A percentile compares a stretch with the other conserved stretches of the same genome.
phyloP scores from a whole-genome alignment of 345 rosid genomes.

The Camelina neglecta region DNA sequence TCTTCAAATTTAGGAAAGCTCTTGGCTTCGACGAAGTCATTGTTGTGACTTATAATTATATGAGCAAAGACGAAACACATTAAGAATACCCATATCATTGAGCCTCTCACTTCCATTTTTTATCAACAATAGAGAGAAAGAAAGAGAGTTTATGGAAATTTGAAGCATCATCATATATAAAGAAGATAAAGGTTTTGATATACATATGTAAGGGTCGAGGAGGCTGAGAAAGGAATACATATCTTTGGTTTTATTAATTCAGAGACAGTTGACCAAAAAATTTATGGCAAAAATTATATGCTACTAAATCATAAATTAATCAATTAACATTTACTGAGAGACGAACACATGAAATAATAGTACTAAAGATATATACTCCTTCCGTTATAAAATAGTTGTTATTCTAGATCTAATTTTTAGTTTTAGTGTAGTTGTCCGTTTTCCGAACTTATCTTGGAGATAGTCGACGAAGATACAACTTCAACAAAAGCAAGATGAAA shows the following conservation, averaged over 20 bases:
- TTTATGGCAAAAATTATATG: too few relatives aligned
- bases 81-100: slow-evolving; percentile 15
- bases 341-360: too few relatives aligned
- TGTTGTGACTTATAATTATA: not conserved
- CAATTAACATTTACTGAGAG: too few relatives aligned
- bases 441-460: too few relatives aligned
- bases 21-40: slow-evolving; percentile 22
- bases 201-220: not conserved
- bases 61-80: slow-evolving; percentile 23
- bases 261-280: not conserved
- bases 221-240: not conserved
- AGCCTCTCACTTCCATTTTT: slow-evolving; percentile 19
- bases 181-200: not conserved
- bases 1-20: slow-evolving; percentile 20
- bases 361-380: too few relatives aligned
- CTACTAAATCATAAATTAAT: too few relatives aligned
- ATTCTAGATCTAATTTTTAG: too few relatives aligned
- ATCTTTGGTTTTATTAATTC: not conserved
- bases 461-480: too few relatives aligned
- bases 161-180: not conserved
- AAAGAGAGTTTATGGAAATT: not conserved
- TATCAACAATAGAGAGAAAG: not conserved
- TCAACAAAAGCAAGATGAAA: too few relatives aligned
- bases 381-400: too few relatives aligned
- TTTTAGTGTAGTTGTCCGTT: too few relatives aligned